Base-by-base conservation (phyloP, 2,329 filamentous ascomycete genomes). In the Fusarium austroafricanum region DNA sequence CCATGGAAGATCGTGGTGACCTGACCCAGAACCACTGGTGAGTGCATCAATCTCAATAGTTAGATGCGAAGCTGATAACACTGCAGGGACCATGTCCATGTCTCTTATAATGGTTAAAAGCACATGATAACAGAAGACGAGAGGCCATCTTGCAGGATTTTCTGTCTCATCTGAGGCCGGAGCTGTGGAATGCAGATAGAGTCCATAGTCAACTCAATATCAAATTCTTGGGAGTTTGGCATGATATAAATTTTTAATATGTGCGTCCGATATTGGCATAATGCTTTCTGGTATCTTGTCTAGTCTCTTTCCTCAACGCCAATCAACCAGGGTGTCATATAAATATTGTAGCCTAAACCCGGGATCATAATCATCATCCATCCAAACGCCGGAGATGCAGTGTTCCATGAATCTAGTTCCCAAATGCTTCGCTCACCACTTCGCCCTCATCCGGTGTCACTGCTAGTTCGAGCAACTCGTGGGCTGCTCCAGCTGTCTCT, bases 401-500 rank as follows among this genome's bases (percentile, higher is more conserved):
- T 23, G 11, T 15, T 28, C 21, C 29, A 18, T 38, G 23, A 42
- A n/a, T 20, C 74, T 65, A 81, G 7, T 75, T 74, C 5, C 76
- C 80, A 75, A 83, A 83, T 18, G 79, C 81, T 56, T 78, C 80
- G 37, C 78, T 79, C 10, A 83, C 74, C 28, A 77, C 80, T 56
- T 84, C 81, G 3, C 84, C 84, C 56, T 87, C 84, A 39, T 97
- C 92, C 1, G 93, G 91, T 53, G 92, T 96, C 21, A 97, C 87
- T 4, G 89, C 88, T 63, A 93, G 83, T 76, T 97, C 93, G 38
- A 98, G 79, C 65, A 99, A 82, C 73, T 92, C 89, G 71, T 95
- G 90, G 5, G 96, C 95, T 78, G 90, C 89, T 67, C 95, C 92
- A 2, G 91, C 87, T 2, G 93, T 92, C 67, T 93, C 92, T 28